These are phyloP conservation scores for Apiospora phragmitis DNA, from an alignment of 2,329 filamentous ascomycete species.

Conservation along the genomic window DNA sequence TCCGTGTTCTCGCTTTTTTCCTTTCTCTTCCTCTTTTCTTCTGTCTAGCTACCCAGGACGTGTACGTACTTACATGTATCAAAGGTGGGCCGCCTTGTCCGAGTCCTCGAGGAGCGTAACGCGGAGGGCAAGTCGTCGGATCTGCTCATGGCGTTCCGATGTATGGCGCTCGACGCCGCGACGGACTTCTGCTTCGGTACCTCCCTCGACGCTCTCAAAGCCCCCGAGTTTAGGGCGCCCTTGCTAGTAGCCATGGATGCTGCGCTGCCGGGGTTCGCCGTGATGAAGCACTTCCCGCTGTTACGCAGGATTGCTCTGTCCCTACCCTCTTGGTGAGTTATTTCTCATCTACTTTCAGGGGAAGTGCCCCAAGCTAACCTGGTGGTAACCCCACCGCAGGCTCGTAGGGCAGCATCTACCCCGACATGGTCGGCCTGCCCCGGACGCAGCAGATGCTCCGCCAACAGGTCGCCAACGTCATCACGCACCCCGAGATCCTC, in stretches of 20 bases:
- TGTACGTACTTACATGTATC: background rate
- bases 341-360: too few relatives aligned
- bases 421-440: background rate
- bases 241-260: slow-evolving; percentile 9
- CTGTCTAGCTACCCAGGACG: too few relatives aligned
- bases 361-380: too few relatives aligned
- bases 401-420: background rate
- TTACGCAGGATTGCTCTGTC: background rate
- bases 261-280: slow-evolving; percentile 4
- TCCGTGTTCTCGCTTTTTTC: background rate
- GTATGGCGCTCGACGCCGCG: slow-evolving; percentile 8
- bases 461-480: background rate
- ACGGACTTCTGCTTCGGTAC: slow-evolving; percentile 11
- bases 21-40: background rate
- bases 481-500: slow-evolving; percentile 13
- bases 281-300: slow-evolving; percentile 10
- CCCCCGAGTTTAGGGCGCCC: slow-evolving; percentile 2
- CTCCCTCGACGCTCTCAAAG: background rate
- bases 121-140: slow-evolving; percentile 8
- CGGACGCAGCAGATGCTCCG: slow-evolving; percentile 5
- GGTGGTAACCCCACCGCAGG: background rate
- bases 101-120: background rate
- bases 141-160: slow-evolving; percentile 8
- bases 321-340: slow-evolving; percentile 4
- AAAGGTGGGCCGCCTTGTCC: slow-evolving; percentile 3